These are phyloP conservation scores for Aschersonia sp. DNA, from an alignment of 2,329 filamentous ascomycete genomes.

Conservation along the genomic window DNA sequence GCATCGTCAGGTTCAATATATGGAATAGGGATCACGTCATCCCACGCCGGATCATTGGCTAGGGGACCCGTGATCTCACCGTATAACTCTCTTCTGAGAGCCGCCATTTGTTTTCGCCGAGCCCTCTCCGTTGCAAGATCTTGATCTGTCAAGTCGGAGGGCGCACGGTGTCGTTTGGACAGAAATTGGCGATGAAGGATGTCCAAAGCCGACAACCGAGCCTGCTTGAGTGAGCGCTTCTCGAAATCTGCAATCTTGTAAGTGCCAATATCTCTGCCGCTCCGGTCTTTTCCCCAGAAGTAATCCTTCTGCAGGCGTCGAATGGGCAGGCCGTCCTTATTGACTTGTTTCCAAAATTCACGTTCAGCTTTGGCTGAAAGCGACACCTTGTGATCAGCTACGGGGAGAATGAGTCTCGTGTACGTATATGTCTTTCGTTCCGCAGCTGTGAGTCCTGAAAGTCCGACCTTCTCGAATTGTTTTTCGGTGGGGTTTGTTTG, in stretches of 20 bases:
- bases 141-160: slow-evolving; percentile 16
- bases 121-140: slow-evolving; percentile 31
- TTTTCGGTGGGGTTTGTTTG: slow-evolving; percentile 34
- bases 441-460: slow-evolving; percentile 27
- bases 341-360: slow-evolving; percentile 42
- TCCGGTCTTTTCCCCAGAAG: slow-evolving; percentile 35
- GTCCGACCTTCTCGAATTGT: slow-evolving; percentile 26
- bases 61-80: slow-evolving; percentile 29
- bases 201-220: slow-evolving; percentile 26
- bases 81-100: slow-evolving; percentile 35
- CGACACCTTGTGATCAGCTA: slow-evolving; percentile 18
- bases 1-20: slow-evolving; percentile 73
- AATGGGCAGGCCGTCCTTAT: slow-evolving; percentile 35
- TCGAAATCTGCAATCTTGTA: slow-evolving; percentile 32
- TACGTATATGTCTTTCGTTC: slow-evolving; percentile 35
- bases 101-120: slow-evolving; percentile 35
- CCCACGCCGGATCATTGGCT: slow-evolving; percentile 60
- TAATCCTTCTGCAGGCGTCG: slow-evolving; percentile 25
- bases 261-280: slow-evolving; percentile 32
- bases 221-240: slow-evolving; percentile 24
- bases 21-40: slow-evolving; percentile 69
- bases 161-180: slow-evolving; percentile 18
- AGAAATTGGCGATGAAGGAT: slow-evolving; percentile 30
- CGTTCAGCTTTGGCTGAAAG: slow-evolving; percentile 33
- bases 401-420: slow-evolving; percentile 28